Evolutionary conservation across 108 stramenopile genomes (phyloP).

Genomic region (Skeletonema tropicum): DNA sequence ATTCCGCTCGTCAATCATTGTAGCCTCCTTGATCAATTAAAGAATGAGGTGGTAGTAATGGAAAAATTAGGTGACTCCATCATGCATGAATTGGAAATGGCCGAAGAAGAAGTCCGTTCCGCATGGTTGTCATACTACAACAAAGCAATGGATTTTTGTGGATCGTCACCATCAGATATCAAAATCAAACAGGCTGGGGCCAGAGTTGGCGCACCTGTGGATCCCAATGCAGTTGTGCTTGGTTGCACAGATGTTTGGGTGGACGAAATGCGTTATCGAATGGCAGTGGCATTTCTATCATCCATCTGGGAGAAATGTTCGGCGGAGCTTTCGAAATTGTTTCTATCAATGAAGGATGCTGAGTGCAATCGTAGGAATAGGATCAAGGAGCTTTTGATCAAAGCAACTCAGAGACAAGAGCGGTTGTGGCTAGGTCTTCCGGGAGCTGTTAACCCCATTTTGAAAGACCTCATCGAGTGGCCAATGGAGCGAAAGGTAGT

Average conservation of each 20-base stretch:
- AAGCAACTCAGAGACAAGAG: slow-evolving; percentile 70
- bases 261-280: slow-evolving; percentile 81
- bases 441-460: slow-evolving; percentile 50
- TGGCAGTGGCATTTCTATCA: slow-evolving; percentile 74
- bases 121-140: slow-evolving; percentile 63
- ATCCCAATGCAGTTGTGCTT: slow-evolving; percentile 45
- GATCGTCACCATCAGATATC: slow-evolving; percentile 19
- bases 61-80: slow-evolving; percentile 71
- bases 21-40: slow-evolving; percentile 45
- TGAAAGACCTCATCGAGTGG: slow-evolving; percentile 70
- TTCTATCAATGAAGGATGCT: slow-evolving; percentile 63
- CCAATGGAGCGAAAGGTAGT: slow-evolving; percentile 62
- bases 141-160: slow-evolving; percentile 40
- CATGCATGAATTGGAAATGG: slow-evolving; percentile 67
- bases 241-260: slow-evolving; percentile 73
- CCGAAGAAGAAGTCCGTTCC: slow-evolving; percentile 67
- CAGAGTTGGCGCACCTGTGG: slow-evolving; percentile 13
- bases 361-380: slow-evolving; percentile 68
- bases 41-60: slow-evolving; percentile 54
- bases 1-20: neutral
- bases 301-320: slow-evolving; percentile 79
- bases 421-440: slow-evolving; percentile 68
- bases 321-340: slow-evolving; percentile 63
- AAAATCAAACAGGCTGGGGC: slow-evolving; percentile 25
- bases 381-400: slow-evolving; percentile 69